phyloP scores from a whole-genome alignment of 148 eudicot genomes.

The Bassia scoparia region DNA sequence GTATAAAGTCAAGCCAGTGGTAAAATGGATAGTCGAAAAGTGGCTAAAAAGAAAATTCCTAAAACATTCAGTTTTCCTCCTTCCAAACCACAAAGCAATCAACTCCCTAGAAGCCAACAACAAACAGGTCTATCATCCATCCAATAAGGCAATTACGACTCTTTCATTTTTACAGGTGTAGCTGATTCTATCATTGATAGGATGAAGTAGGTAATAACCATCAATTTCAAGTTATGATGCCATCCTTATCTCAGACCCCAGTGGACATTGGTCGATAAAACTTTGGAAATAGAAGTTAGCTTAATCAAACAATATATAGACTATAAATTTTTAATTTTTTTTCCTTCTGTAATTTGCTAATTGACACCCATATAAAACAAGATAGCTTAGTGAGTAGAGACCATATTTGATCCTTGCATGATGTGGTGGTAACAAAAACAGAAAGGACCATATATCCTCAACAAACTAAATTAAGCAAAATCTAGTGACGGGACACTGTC shows the following conservation, averaged over 20 bases:
- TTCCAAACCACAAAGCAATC: neutral
- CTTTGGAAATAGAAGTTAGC: too few relatives aligned
- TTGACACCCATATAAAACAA: neutral
- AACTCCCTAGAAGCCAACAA: too few relatives aligned
- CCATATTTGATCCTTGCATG: neutral
- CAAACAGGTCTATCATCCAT: too few relatives aligned
- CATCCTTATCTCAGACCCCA: too few relatives aligned
- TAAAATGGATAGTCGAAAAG: neutral
- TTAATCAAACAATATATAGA: neutral
- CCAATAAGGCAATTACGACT: too few relatives aligned
- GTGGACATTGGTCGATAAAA: too few relatives aligned
- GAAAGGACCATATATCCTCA: neutral
- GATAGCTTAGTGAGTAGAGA: neutral
- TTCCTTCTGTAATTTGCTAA: neutral
- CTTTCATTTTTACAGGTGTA: too few relatives aligned
- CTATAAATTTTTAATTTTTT: neutral
- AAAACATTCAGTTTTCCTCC: neutral
- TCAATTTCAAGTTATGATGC: too few relatives aligned
- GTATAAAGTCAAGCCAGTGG: constrained; percentile 6
- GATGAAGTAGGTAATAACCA: too few relatives aligned
- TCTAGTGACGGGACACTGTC: neutral
- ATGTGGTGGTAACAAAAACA: neutral
- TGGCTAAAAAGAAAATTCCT: neutral
- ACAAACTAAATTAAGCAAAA: neutral
- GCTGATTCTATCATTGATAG: too few relatives aligned